A percentile compares a stretch with the other conserved stretches of the same genome.
These are phyloP conservation scores for Antrodiella citrinella DNA, from an alignment of 768 basidiomycete species.

Conservation along the genomic window DNA sequence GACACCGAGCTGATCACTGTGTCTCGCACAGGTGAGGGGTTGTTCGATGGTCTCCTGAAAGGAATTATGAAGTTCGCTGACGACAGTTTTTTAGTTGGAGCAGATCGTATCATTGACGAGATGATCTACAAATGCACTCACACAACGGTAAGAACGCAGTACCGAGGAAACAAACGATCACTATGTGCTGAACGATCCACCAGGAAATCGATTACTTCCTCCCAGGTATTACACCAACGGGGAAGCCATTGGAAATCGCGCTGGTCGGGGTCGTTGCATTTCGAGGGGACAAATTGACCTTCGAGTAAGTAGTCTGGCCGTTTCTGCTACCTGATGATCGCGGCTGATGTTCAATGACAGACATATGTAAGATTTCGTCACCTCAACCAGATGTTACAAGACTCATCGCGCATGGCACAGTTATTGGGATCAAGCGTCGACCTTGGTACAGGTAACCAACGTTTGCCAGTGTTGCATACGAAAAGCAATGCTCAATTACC, in stretches of 20 bases:
- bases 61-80: background rate
- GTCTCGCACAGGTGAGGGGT: conserved; percentile 29
- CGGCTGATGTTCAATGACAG: conserved; percentile 6
- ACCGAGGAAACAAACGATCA: too few species aligned
- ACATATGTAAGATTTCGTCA: conserved; percentile 19
- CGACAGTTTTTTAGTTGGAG: conserved; percentile 31
- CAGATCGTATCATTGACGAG: conserved; percentile 39
- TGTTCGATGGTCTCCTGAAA: background rate
- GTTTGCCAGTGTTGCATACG: too few species aligned
- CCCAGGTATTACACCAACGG: conserved; percentile 25
- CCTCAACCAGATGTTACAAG: background rate
- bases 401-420: conserved; percentile 14
- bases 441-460: conserved; percentile 35
- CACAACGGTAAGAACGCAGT: conserved; percentile 29
- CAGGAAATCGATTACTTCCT: conserved; percentile 36
- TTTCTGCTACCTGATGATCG: conserved; percentile 5
- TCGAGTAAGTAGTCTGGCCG: too few species aligned
- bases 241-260: conserved; percentile 32
- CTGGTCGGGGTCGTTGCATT: conserved; percentile 38
- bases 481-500: background rate
- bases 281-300: conserved; percentile 40
- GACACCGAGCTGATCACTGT: conserved; percentile 33
- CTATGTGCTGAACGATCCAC: too few species aligned
- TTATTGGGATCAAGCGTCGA: conserved; percentile 44
- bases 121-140: conserved; percentile 37